These are phyloP conservation scores for Fusarium albidum DNA, from an alignment of 2,329 filamentous ascomycete species.

Conservation along the genomic window DNA sequence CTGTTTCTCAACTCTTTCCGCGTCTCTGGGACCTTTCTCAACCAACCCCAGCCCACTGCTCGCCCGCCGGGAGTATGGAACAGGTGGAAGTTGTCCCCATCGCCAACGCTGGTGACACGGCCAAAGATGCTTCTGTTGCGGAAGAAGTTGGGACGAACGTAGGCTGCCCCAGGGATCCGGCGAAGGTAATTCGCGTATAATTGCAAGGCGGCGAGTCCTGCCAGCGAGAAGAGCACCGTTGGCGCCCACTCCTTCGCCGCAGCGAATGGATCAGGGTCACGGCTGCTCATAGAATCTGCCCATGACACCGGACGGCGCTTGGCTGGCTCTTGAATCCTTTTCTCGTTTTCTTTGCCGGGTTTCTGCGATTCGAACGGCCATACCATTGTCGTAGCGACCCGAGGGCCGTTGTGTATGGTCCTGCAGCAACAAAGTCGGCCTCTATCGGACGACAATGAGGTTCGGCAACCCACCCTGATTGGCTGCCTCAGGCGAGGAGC, in stretches of 20 bases:
- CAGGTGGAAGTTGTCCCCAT: constrained; percentile 94
- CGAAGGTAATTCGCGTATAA: constrained; percentile 82
- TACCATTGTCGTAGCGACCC: constrained; percentile 49
- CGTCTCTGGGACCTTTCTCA: constrained; percentile 75
- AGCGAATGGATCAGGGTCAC: constrained; percentile 41
- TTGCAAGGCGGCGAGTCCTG: constrained; percentile 49
- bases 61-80: constrained; percentile 95
- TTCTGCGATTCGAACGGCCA: constrained; percentile 50
- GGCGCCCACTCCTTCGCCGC: constrained; percentile 52
- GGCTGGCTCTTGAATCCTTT: constrained; percentile 26
- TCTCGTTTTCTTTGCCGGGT: constrained; percentile 33
- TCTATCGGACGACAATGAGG: constrained; percentile 22
- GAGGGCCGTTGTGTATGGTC: constrained; percentile 33
- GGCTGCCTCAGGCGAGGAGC: constrained; percentile 35
- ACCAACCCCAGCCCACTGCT: constrained; percentile 90
- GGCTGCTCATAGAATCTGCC: constrained; percentile 46
- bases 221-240: constrained; percentile 48
- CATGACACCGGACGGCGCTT: constrained; percentile 47
- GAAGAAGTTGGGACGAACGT: constrained; percentile 80
- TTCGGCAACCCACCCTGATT: constrained; percentile 30
- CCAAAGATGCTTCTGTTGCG: constrained; percentile 81
- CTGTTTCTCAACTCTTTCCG: constrained; percentile 76
- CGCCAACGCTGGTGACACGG: constrained; percentile 89
- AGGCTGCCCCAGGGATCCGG: constrained; percentile 79
- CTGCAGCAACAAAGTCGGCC: constrained; percentile 26